A percentile compares a stretch with the other conserved stretches of the same genome.
Conservation (phyloP, 2,329 filamentous ascomycete genomes). For the Cladophialophora psammophila region DNA sequence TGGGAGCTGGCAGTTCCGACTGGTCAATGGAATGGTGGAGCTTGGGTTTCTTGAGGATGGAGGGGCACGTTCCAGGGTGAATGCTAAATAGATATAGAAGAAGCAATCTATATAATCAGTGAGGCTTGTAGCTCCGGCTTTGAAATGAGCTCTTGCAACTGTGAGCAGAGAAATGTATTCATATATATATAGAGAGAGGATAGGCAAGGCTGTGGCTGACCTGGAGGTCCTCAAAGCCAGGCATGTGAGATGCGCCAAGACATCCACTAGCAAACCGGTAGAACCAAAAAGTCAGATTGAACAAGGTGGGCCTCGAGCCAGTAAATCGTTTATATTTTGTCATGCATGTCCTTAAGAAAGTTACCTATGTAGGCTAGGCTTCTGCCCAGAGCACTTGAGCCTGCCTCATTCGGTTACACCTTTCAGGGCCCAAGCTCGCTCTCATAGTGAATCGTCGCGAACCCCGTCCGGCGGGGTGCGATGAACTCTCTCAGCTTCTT, state of each 20-base stretch:
- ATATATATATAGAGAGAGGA: too few relatives aligned
- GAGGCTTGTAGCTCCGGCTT: too few relatives aligned
- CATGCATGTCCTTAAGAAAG: background rate
- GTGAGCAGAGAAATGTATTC: too few relatives aligned
- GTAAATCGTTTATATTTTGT: background rate
- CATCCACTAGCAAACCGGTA: background rate
- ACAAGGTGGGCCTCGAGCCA: background rate
- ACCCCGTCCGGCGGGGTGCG: conserved; percentile 46
- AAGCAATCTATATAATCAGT: too few relatives aligned
- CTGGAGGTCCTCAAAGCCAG: background rate
- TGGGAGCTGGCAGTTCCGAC: too few relatives aligned
- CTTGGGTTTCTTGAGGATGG: too few relatives aligned
- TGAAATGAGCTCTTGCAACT: too few relatives aligned
- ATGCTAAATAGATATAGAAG: too few relatives aligned
- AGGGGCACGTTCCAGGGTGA: too few relatives aligned
- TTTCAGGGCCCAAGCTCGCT: conserved; percentile 35
- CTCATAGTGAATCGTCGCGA: conserved; percentile 49
- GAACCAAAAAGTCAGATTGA: background rate
- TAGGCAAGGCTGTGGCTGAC: too few relatives aligned
- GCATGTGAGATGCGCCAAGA: background rate
- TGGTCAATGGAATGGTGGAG: too few relatives aligned
- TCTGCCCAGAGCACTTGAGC: too few relatives aligned
- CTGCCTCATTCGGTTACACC: background rate
- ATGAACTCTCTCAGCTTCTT: conserved; percentile 53
- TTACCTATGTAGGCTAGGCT: background rate